phyloP scores from a whole-genome alignment of 495 filamentous ascomycete genomes.

The Amorphotheca resinae region DNA sequence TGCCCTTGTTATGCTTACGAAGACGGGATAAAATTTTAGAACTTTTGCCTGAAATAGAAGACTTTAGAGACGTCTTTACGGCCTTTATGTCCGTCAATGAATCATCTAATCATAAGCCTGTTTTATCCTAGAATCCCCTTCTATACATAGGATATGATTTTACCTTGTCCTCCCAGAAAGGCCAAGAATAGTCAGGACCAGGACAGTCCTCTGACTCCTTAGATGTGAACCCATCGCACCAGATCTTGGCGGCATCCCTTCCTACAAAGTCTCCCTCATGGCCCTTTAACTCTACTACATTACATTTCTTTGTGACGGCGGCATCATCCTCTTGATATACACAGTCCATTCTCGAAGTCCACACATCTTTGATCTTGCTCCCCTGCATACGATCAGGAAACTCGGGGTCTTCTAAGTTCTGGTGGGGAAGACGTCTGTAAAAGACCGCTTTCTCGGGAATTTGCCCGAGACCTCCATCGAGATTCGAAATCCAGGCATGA shows the following conservation, averaged over 20 bases:
- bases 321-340: constrained; percentile 4
- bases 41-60: too few species aligned
- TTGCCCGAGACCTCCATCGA: constrained; percentile 1
- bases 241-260: constrained; percentile 16
- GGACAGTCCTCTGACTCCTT: neutral
- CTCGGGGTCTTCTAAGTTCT: too few species aligned
- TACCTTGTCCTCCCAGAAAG: neutral
- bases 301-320: neutral
- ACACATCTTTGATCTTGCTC: constrained; percentile 3
- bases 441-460: constrained; percentile 5
- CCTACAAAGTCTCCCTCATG: constrained; percentile 12
- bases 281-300: constrained; percentile 10
- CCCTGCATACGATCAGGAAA: neutral
- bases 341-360: constrained; percentile 8
- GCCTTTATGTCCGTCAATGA: too few species aligned
- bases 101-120: too few species aligned
- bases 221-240: constrained; percentile 7
- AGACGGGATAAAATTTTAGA: too few species aligned
- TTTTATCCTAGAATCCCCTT: neutral
- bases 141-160: neutral
- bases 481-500: constrained; percentile 8
- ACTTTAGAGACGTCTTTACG: too few species aligned
- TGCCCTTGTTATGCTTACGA: too few species aligned
- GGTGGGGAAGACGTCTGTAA: constrained; percentile 6
- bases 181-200: constrained; percentile 1